phyloP scores from a whole-genome alignment of 345 rosid genomes.

The Balakata baccata region DNA sequence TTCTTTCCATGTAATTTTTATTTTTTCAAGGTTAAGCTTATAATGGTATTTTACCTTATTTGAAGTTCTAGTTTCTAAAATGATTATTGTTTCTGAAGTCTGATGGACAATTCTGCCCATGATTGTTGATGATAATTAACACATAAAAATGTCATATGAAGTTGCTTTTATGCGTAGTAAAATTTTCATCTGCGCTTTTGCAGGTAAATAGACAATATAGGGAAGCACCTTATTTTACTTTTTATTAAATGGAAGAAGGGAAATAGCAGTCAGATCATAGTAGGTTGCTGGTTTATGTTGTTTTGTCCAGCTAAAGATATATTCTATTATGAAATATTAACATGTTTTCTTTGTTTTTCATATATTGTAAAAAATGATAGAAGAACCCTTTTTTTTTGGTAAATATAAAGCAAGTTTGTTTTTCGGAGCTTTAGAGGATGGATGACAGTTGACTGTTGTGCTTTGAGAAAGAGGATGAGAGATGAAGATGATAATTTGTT shows the following conservation, averaged over 20 bases:
- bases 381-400: neutral
- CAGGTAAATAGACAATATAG: conserved; percentile 37
- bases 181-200: neutral
- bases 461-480: too few species aligned
- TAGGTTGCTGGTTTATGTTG: conserved; percentile 21
- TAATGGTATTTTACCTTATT: neutral
- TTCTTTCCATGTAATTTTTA: too few species aligned
- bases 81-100: neutral
- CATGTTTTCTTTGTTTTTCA: neutral
- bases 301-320: conserved; percentile 24
- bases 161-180: neutral
- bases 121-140: neutral
- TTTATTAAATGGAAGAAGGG: conserved; percentile 17
- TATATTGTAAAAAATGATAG: neutral
- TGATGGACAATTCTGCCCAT: neutral
- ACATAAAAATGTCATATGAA: neutral
- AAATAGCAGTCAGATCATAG: conserved; percentile 19
- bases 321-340: neutral
- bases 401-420: conserved; percentile 8
- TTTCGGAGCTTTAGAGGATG: neutral
- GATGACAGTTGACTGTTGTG: too few species aligned
- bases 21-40: too few species aligned
- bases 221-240: conserved; percentile 25
- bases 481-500: too few species aligned
- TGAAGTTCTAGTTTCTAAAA: neutral